A percentile compares a stretch with the other conserved stretches of the same genome.
These are phyloP conservation scores for Picochlorum sp. DNA, from an alignment of 139 green algal species.

Conservation along the genomic window DNA sequence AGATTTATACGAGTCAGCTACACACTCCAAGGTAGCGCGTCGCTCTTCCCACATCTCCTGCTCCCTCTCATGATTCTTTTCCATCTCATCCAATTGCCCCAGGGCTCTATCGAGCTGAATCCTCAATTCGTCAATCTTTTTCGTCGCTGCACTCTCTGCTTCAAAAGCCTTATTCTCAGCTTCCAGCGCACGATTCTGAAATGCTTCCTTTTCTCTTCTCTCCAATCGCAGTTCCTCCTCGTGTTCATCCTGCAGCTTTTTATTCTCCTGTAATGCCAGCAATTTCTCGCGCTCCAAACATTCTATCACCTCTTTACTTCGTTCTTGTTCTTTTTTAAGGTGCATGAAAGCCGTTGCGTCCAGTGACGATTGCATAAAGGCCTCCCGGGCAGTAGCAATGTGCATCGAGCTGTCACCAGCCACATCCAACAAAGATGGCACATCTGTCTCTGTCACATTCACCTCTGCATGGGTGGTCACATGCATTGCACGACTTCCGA, in stretches of 20 bases:
- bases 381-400: constrained; percentile 30
- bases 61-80: constrained; percentile 2
- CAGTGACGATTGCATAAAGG: constrained; percentile 29
- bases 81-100: not conserved
- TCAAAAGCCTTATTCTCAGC: not conserved
- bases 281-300: constrained; percentile 7
- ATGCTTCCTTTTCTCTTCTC: not conserved
- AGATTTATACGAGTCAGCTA: no score
- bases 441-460: constrained; percentile 34
- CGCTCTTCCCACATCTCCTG: not conserved
- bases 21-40: no score
- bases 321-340: constrained; percentile 16
- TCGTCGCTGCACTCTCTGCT: not conserved
- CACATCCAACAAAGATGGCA: not conserved
- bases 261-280: not conserved
- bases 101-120: not conserved
- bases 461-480: constrained; percentile 64
- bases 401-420: not conserved
- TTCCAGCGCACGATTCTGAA: not conserved
- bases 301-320: constrained; percentile 19
- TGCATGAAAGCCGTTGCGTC: constrained; percentile 27
- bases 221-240: constrained; percentile 7
- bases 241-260: constrained; percentile 12
- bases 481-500: constrained; percentile 66
- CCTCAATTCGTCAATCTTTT: constrained; percentile 4